phyloP scores from a whole-genome alignment of 148 eudicot species.

The Chenopodium suecicum region DNA sequence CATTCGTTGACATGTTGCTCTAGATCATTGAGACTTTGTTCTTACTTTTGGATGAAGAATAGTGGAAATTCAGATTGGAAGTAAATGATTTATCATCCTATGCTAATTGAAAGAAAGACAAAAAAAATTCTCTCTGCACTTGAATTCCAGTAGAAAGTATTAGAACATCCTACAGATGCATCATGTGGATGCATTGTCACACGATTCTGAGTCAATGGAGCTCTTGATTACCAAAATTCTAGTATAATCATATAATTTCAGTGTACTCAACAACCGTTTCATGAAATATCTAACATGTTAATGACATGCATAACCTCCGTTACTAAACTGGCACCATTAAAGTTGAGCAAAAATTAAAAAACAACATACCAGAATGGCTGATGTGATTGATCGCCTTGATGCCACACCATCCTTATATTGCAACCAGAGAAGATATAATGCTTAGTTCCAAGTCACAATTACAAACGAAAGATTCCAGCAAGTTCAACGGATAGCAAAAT shows the following conservation, averaged over 20 bases:
- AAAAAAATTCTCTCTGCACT: not conserved
- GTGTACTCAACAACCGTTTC: not conserved
- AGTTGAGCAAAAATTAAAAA: not conserved
- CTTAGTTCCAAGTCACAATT: not conserved
- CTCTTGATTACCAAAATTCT: not conserved
- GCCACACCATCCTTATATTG: not conserved
- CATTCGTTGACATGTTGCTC: constrained; percentile 57
- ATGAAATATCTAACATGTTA: not conserved
- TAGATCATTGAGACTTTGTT: constrained; percentile 56
- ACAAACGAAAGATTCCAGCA: not conserved
- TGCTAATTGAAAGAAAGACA: constrained; percentile 2
- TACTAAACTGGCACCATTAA: not conserved
- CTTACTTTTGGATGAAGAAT: constrained; percentile 40
- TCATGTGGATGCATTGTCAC: constrained; percentile 15
- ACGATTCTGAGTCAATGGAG: constrained; percentile 23
- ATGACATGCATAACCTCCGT: not conserved
- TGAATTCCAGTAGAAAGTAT: constrained; percentile 1
- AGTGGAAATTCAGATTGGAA: constrained; percentile 33
- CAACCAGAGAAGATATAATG: not conserved
- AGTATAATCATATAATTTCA: too few species aligned
- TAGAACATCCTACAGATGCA: not conserved
- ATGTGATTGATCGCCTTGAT: not conserved
- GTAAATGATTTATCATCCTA: not conserved
- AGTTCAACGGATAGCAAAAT: not conserved
- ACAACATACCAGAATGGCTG: not conserved